A percentile compares a stretch with the other conserved stretches of the same genome.
Evolutionary conservation across 2,329 filamentous ascomycete genomes (phyloP).

Genomic region (Sclerotinia nivalis): DNA sequence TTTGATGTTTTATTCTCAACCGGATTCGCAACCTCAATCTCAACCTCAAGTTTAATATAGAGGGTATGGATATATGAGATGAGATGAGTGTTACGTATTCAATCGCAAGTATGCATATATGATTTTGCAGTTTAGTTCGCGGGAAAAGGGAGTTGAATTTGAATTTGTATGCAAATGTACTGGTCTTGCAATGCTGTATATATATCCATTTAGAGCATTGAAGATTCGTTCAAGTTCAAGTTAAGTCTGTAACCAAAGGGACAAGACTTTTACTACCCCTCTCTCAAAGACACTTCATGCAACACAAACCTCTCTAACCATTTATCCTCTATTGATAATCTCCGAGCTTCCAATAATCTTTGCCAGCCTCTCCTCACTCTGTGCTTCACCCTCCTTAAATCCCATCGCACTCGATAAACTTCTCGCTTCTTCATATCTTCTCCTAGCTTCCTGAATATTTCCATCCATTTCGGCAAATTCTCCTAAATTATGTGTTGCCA

Average conservation of each 20-base stretch:
- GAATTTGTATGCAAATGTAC: background rate
- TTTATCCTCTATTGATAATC: constrained; percentile 3
- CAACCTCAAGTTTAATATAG: too few species aligned
- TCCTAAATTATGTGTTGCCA: constrained; percentile 82
- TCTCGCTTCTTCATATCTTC: constrained; percentile 68
- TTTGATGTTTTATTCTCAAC: too few species aligned
- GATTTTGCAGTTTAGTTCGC: background rate
- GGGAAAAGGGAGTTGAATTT: constrained; percentile 3
- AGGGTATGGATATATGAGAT: too few species aligned
- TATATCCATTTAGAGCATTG: background rate
- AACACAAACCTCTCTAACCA: background rate
- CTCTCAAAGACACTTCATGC: background rate
- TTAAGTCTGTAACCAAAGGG: background rate
- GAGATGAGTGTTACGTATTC: too few species aligned
- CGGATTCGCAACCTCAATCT: too few species aligned
- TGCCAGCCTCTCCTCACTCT: constrained; percentile 54
- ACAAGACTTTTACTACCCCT: background rate
- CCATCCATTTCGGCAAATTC: constrained; percentile 79
- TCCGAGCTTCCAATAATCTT: constrained; percentile 26
- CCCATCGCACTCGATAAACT: constrained; percentile 57
- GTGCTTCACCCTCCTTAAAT: constrained; percentile 53
- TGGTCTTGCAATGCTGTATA: background rate
- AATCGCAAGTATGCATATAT: too few species aligned
- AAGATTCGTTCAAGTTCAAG: background rate
- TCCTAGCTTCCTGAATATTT: constrained; percentile 62